phyloP scores from a whole-genome alignment of 1,284 basidiomycete species.

The Naganishia cerealis region DNA sequence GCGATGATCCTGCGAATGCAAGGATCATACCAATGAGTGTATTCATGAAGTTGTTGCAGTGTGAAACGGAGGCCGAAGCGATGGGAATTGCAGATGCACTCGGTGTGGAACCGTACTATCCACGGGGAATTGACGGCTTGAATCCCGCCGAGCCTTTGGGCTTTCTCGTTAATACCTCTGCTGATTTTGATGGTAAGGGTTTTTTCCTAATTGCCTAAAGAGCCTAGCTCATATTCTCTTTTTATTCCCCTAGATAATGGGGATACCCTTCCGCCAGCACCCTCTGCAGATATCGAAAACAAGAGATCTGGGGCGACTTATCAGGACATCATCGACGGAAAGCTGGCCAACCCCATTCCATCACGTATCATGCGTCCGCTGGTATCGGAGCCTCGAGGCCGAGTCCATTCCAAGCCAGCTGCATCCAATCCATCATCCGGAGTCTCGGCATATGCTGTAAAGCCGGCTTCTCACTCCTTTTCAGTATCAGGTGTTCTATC shows the following conservation, averaged over 20 bases:
- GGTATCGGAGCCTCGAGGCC: constrained; percentile 1
- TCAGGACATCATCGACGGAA: constrained; percentile 34
- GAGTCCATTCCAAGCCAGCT: neutral
- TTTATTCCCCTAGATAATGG: constrained; percentile 28
- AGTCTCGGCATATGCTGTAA: neutral
- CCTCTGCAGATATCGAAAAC: constrained; percentile 16
- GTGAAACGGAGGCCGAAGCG: constrained; percentile 43
- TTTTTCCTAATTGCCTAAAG: neutral
- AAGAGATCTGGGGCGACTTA: constrained; percentile 25
- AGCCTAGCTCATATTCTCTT: neutral
- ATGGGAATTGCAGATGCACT: constrained; percentile 47
- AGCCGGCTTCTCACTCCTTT: neutral
- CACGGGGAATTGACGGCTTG: constrained; percentile 29
- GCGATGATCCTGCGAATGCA: constrained; percentile 42
- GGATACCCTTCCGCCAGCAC: constrained; percentile 29
- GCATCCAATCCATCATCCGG: neutral
- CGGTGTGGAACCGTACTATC: constrained; percentile 47
- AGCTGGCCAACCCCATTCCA: neutral
- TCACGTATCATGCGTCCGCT: neutral
- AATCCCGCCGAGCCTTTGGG: constrained; percentile 39
- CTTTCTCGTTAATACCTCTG: constrained; percentile 62
- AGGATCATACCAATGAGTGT: constrained; percentile 43
- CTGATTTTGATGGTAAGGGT: constrained; percentile 61
- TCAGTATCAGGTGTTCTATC: neutral
- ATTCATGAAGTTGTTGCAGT: constrained; percentile 54